Evolutionary conservation across 2,329 filamentous ascomycete genomes (phyloP), one percentile per base, ranked within the genome.

Genomic region (Tolypocladium endophyticum): DNA sequence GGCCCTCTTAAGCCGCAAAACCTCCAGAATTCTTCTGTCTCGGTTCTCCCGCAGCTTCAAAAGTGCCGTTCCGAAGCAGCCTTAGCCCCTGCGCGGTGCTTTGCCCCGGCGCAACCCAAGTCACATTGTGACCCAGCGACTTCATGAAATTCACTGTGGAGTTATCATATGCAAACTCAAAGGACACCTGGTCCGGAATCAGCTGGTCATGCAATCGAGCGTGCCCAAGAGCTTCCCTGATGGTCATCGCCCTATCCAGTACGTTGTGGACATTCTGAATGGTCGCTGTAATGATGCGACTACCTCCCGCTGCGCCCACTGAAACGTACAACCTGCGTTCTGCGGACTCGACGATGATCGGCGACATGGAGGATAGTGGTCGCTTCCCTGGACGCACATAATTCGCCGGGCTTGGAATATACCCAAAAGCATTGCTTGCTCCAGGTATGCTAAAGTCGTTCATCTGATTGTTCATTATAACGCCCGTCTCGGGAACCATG

Each of bases 191-290:
- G 57, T 88, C 84, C 0, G 92, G 92, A 4, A 87, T 77, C 7
- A 96, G 77, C 75, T 96, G 92, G 67, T 96, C 90, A 67, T 97
- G 92, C 30, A 96, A 71, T 1, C 92, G 77, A 0, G 90, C 89
- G 61, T 82, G 72, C 0, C 81, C 82, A 0, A 96, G 74, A 0
- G 90, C 87, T 56, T 89, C 77, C 0, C 77, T 71, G 0, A 85
- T 77, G 0, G 79, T 85, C 75, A 90, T 75, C 4, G 74, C 73
- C 41, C 82, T 81, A 64, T 95, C 90, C 0, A 97, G 75, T 0
- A 92, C 81, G 65, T 92, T 81, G 68, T 90, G 85, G 4, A 92
- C 76, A 59, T 86, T 87, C 72, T 94, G 90, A n/a, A 92, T 81
- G 0, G 88, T 93, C 0, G 89, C 77, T 0, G 90, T 95, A 67